phyloP scores from a whole-genome alignment of 768 basidiomycete genomes.

The Kondoa subrosea region DNA sequence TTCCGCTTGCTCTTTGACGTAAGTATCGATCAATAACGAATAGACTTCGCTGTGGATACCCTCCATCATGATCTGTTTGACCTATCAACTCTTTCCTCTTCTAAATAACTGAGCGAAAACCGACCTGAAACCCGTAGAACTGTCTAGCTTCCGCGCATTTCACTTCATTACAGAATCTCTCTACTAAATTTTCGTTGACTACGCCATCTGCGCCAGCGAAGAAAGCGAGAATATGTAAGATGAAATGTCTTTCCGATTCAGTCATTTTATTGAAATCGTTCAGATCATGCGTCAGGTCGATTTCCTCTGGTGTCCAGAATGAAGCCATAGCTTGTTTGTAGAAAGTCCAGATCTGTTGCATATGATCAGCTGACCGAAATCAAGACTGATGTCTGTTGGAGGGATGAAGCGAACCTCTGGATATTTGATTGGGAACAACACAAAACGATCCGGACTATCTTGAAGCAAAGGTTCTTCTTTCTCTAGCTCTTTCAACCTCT shows the following conservation, averaged over 20 bases:
- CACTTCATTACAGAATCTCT: conserved; percentile 82
- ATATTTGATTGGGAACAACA: conserved; percentile 89
- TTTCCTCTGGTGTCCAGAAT: conserved; percentile 86
- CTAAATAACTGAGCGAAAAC: background rate
- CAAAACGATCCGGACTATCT: conserved; percentile 61
- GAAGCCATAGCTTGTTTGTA: conserved; percentile 53
- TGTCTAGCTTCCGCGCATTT: conserved; percentile 82
- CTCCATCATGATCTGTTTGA: conserved; percentile 37
- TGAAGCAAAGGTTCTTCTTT: conserved; percentile 58
- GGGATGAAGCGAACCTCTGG: conserved; percentile 84
- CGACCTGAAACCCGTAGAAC: conserved; percentile 78
- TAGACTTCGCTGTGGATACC: conserved; percentile 95
- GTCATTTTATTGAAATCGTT: conserved; percentile 55
- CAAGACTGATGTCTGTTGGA: conserved; percentile 61
- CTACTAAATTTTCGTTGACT: conserved; percentile 86
- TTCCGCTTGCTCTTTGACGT: conserved; percentile 62
- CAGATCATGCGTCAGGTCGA: conserved; percentile 70
- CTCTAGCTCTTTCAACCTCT: conserved; percentile 37
- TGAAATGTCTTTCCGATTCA: conserved; percentile 42
- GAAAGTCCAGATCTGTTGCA: background rate
- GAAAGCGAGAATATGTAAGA: conserved; percentile 84
- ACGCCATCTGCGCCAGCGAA: conserved; percentile 93
- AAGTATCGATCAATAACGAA: conserved; percentile 82
- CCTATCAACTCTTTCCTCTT: background rate
- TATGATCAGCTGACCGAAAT: conserved; percentile 8